These are phyloP conservation scores for Tuber brumale DNA, from an alignment of 495 filamentous ascomycete genomes.

Conservation along the genomic window DNA sequence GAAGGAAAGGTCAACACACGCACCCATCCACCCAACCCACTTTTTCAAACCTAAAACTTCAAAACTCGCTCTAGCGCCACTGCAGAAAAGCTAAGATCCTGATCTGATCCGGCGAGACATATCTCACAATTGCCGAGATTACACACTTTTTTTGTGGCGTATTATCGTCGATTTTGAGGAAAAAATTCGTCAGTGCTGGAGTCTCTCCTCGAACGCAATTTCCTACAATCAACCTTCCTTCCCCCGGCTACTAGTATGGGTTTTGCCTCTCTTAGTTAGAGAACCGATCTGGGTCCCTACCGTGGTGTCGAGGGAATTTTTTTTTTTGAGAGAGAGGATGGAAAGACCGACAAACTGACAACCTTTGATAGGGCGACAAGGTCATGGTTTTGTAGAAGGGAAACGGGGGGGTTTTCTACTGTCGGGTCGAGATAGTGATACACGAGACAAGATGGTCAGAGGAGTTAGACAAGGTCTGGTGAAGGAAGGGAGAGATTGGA, in stretches of 20 bases:
- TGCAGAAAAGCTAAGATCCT: neutral
- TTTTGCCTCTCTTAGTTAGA: neutral
- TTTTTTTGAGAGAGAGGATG: neutral
- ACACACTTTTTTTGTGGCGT: neutral
- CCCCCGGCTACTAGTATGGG: neutral
- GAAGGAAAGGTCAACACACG: slow-evolving; percentile 5
- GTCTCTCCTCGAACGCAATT: neutral
- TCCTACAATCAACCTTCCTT: neutral
- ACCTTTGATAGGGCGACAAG: neutral
- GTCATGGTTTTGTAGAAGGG: neutral
- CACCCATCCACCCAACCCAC: neutral
- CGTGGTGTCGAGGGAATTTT: neutral
- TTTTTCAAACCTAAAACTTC: neutral
- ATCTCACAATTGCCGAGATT: neutral
- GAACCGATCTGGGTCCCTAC: neutral
- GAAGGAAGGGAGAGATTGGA: neutral
- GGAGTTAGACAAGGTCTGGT: neutral
- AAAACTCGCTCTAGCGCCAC: neutral
- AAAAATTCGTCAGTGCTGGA: neutral
- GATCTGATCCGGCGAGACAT: neutral
- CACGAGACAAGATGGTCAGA: neutral
- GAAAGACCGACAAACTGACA: neutral
- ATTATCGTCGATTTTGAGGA: neutral
- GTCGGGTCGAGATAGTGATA: neutral
- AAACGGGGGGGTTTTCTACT: neutral